Percentiles rank a stretch among this genome's conserved stretches.
Conservation (phyloP, 2,329 filamentous ascomycete genomes). For the Calonectria pteridis region DNA sequence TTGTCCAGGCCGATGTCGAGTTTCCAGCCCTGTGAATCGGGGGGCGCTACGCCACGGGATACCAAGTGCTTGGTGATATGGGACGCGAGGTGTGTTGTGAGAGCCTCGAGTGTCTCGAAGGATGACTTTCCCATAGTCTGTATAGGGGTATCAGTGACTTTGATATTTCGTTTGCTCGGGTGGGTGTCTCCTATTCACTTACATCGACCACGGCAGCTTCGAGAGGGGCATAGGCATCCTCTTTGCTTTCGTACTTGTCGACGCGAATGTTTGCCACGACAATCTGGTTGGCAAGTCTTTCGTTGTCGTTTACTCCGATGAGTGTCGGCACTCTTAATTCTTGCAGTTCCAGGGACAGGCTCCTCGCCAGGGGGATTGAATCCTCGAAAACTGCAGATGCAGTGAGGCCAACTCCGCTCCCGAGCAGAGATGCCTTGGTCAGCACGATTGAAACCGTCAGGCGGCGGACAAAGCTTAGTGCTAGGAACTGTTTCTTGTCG, state of each 20-base stretch:
- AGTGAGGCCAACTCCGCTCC: slow-evolving; percentile 68
- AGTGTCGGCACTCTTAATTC: slow-evolving; percentile 74
- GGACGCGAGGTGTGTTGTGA: slow-evolving; percentile 63
- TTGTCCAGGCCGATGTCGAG: slow-evolving; percentile 76
- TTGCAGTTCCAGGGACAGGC: slow-evolving; percentile 61
- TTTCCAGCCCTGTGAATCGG: slow-evolving; percentile 51
- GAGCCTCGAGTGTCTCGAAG: slow-evolving; percentile 74
- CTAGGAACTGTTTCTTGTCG: slow-evolving; percentile 46
- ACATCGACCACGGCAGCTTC: slow-evolving; percentile 75
- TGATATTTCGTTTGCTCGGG: not conserved
- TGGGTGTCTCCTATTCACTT: slow-evolving; percentile 40
- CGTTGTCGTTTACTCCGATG: slow-evolving; percentile 80
- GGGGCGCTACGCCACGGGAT: not conserved
- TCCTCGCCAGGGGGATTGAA: slow-evolving; percentile 43
- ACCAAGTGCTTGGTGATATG: slow-evolving; percentile 59
- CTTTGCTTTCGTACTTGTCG: slow-evolving; percentile 60
- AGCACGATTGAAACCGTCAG: slow-evolving; percentile 68
- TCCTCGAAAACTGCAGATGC: slow-evolving; percentile 57
- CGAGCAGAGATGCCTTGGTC: slow-evolving; percentile 77
- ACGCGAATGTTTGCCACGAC: slow-evolving; percentile 74
- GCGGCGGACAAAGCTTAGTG: slow-evolving; percentile 53
- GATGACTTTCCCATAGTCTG: slow-evolving; percentile 68
- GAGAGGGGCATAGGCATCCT: slow-evolving; percentile 66
- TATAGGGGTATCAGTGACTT: not conserved
- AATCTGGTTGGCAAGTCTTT: slow-evolving; percentile 75